Base-by-base conservation (phyloP, 2,329 filamentous ascomycete genomes). In the Metarhizium brunneum region DNA sequence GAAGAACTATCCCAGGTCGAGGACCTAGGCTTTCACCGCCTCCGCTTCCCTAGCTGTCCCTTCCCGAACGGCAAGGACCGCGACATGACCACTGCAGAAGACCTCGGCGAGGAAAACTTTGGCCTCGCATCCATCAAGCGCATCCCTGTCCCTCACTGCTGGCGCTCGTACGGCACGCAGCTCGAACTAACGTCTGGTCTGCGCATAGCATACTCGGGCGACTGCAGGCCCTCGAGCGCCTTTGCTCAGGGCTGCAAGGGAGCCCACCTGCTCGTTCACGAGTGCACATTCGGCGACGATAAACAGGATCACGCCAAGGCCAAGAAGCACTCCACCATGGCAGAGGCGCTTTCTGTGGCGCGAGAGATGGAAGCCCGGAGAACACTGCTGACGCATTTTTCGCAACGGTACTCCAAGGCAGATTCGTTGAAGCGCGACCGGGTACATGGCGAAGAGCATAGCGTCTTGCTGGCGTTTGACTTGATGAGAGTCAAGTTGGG, bases 281-380 rank as follows among this genome's bases (percentile, higher is more conserved):
- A 99, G 77, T 92, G 91, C 59, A 99, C 94, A 0, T 97, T 99
- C 66, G 90, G 94, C 62, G 90, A 96, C 66, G 89, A 94, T 64
- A 81, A 96, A 63, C 64, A 71, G 43, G 82, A 79, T 16, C 92
- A 96, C 64, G 94, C 94, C 4, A 67, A 80, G 32, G 88, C 87
- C 53, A 99, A 99, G 81, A 91, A 87, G 66, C 94, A 99, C 74
- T 89, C 82, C 43, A 99, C 94, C 8, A 89, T 91, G 59, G 81
- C 81, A 14, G 94, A 99, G 73, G 94, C 94, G 1, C 79, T 99
- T 3, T 78, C 76, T 48, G 81, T 97, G 3, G 92, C 87, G 2
- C 78, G 80, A 13, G 73, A 76, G 49, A 99, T 99, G 94, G 71
- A 80, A 32, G 94, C 92, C 0, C 82, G 85, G 60, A 79, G 88